Evolutionary conservation across 345 rosid species (phyloP), one percentile per base, ranked within the genome.

Genomic region (Camelina laxa): DNA sequence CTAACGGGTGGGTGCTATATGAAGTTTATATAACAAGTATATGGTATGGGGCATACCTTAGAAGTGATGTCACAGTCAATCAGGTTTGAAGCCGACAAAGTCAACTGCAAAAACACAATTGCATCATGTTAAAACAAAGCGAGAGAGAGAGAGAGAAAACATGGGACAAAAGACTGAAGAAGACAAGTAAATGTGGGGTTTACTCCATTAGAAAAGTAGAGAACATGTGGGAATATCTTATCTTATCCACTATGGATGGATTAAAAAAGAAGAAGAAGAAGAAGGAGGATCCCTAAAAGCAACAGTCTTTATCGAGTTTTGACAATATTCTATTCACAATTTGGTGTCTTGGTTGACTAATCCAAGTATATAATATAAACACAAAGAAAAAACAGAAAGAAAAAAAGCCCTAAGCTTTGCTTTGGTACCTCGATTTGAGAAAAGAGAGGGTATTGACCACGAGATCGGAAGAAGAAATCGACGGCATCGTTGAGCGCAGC

Each of bases 51-150:
- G 36, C 71, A 31, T 69, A 91, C 98, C 91, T 91, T 93, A 56
- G 98, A 93, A 51, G 85, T 67, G 69, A 89, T 51, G 73, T 93
- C 98, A 50, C 84, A 87, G 80, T 93, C 93, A 22, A 75, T 70
- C 72, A 93, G 84, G 56, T 87, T 87, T 22, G 89, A 83, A 60
- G 91, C 96, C 9, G 96, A 91, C 60, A 89, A 60, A 64, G 91
- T 77, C 72, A 93, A 65, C 98, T 91, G 88, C 84, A 83, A 31
- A 24, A 15, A 61, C 30, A 69, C 31, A 78, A 64, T 60, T 31
- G 12, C 72, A 36, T 27, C 36, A 24, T 22, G 55, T 75, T 38
- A 61, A 55, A 42, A 3, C 58, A 69, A 5, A 27, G 30, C 10
- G 50, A 62, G 30, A 53, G 55, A 62, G 53, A 51, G 22, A 53